Base-by-base conservation (phyloP, 768 basidiomycete species). In the Chalciporus chontae region DNA sequence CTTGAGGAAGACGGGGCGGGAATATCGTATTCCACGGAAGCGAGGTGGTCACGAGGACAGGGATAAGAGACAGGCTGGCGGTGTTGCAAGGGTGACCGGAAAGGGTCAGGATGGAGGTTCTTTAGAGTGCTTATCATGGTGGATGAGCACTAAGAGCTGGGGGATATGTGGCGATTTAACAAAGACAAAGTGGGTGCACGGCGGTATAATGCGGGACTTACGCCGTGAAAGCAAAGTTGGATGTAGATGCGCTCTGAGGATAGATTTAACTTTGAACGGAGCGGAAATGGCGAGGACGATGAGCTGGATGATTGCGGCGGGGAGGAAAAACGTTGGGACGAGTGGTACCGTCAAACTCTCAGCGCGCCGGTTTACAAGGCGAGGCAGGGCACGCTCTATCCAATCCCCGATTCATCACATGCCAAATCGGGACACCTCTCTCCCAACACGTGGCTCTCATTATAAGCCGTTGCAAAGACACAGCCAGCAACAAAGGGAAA, bases 381-480 rank as follows among this genome's bases (percentile, higher is more conserved):
- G 65, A 67, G 64, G 64, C 64, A 65, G 64, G 64, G 65, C 64
- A 67, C 53, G 59, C 62, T 48, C 58, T 55, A 51, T 58, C 61
- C 56, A 48, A 52, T 62, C 59, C 64, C 64, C 64, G 64, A 64
- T 65, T 58, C 52, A 53, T 57, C 48, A 50, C 38, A 5, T 15
- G 1, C 62, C 57, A 48, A 42, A 53, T 66, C 43, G 9, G 57
- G 63, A 14, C 45, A 55, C 58, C 53, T 62, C 62, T 61, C 60
- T 47, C 21, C 10, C 54, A 58, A 65, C 63, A 65, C 64, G 64
- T 65, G 64, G 63, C 40, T 18, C 53, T 51, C 52, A 55, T 57
- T 36, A 36, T 15, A 36, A 4, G 3, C 39, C 26, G 17, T 32
- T 32, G 1, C 18, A 15, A 18, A 11, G 17, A n/a, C n/a, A 18